Evolutionary conservation across 2,329 filamentous ascomycete species (phyloP).

Genomic region (Stemphylium vesicarium): DNA sequence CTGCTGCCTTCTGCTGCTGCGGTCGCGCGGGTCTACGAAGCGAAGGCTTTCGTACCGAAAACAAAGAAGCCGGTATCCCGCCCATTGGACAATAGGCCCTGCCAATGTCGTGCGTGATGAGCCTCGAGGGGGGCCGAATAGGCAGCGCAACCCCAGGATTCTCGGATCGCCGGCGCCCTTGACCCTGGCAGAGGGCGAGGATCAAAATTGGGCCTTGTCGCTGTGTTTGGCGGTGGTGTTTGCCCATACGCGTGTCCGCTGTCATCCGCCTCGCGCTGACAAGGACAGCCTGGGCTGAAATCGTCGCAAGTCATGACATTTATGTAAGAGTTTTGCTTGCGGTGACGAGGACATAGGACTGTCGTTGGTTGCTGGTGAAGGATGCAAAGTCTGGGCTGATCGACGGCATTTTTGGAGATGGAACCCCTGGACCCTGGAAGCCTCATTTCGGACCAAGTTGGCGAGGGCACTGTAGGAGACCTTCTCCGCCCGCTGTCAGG

Average conservation of each 20-base stretch:
- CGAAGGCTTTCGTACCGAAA: no score
- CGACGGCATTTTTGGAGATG: neutral
- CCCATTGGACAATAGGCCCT: neutral
- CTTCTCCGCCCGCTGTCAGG: conserved; percentile 17
- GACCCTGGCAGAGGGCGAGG: conserved; percentile 2
- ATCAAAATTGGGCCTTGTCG: conserved; percentile 9
- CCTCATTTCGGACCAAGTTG: conserved; percentile 2
- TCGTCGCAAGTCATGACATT: neutral
- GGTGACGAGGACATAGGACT: neutral
- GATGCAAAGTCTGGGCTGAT: conserved; percentile 5
- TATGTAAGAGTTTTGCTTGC: neutral
- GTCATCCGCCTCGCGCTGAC: neutral
- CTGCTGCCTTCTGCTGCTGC: no score
- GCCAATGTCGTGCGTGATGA: conserved; percentile 2
- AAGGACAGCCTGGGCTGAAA: neutral
- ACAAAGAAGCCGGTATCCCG: no score
- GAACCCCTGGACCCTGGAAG: conserved; percentile 11
- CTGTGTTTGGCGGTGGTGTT: neutral
- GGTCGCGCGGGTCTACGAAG: no score
- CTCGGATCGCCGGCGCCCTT: conserved; percentile 12
- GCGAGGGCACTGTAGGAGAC: conserved; percentile 7
- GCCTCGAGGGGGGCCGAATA: neutral
- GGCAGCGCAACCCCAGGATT: conserved; percentile 5
- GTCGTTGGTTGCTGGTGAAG: neutral
- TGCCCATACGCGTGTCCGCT: conserved; percentile 1